Percentiles rank a stretch among this genome's conserved stretches.
Conservation (phyloP, 345 rosid species). For the Brassica nigra region DNA sequence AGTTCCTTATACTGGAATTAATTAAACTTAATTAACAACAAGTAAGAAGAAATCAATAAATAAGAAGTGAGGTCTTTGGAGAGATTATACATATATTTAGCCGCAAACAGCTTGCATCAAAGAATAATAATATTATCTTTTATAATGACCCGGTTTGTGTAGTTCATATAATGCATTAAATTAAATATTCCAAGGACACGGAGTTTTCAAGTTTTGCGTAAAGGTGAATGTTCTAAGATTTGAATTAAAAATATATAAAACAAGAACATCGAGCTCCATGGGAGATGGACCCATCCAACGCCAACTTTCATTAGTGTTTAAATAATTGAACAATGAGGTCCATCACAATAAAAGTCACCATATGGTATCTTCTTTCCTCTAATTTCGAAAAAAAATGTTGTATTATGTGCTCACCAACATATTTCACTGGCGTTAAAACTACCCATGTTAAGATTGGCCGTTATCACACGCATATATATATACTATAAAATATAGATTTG, state of each 20-base stretch:
- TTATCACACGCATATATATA: constrained; percentile 6
- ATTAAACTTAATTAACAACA: constrained; percentile 10
- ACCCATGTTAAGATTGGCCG: not conserved
- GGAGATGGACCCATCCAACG: constrained; percentile 33
- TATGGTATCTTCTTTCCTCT: not conserved
- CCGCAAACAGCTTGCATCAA: constrained; percentile 37
- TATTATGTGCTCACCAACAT: constrained; percentile 31
- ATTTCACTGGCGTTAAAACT: constrained; percentile 24
- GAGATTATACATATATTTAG: constrained; percentile 26
- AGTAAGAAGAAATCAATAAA: not conserved
- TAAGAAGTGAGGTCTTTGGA: constrained; percentile 18
- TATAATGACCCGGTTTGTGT: constrained; percentile 15
- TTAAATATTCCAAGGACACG: constrained; percentile 34
- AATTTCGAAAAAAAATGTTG: not conserved
- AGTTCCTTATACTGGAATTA: constrained; percentile 17
- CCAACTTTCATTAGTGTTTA: constrained; percentile 36
- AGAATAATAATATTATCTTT: constrained; percentile 30
- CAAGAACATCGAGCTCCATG: constrained; percentile 33
- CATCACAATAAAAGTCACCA: constrained; percentile 37
- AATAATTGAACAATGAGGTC: constrained; percentile 31
- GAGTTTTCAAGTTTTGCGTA: constrained; percentile 35
- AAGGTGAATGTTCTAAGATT: constrained; percentile 6
- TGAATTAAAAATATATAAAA: not conserved
- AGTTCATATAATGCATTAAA: constrained; percentile 3
- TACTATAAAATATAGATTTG: not conserved